Evolutionary conservation across 108 stramenopile species (phyloP), one percentile per base, ranked within the genome.

Genomic region (Skeletonema grethae): DNA sequence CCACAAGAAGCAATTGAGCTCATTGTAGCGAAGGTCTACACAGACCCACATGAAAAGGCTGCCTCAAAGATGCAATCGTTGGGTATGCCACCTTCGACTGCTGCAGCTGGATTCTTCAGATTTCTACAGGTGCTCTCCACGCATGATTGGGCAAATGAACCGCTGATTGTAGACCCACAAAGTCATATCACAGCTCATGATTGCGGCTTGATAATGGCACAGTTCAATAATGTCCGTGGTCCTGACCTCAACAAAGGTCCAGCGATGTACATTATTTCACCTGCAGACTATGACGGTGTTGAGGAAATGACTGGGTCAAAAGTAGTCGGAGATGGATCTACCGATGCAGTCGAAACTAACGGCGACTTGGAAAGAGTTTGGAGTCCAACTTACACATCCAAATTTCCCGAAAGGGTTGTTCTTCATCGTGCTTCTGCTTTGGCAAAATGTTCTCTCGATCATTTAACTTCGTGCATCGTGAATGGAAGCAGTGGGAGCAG

Each of bases 101-200:
- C 77, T 12, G 53, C 67, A 15, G 45, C 90, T 31, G 94, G 94
- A 34, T 92, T 95, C 58, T 53, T 95, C 9, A 66, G 82, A 57
- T 88, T 88, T 25, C 67, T 95, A 11, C 72, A 69, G n/a, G 61
- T 95, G 34, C 70, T 95, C 2, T 76, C 76, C 10, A 67, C 65
- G n/a, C 89, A 91, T 82, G 89, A 95, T 57, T 95, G 94, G 94
- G 85, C 72, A 18, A 80, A 85, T 67, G 76, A 88, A 34, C 91
- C 94, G 7, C 65, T 95, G 38, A 86, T 95, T 67, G 84, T 95
- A n/a, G 88, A 95, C 77, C 94, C 94, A n/a, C 88, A 91, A 56
- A 71, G 75, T 39, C 87, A 89, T 55, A 87, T 95, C 38, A 58
- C 76, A 24, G 48, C 76, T 12, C 80, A 84, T 31, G 90, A 90